These are phyloP conservation scores for Croton setiger DNA, from an alignment of 441 rosid genomes.

Conservation along the genomic window DNA sequence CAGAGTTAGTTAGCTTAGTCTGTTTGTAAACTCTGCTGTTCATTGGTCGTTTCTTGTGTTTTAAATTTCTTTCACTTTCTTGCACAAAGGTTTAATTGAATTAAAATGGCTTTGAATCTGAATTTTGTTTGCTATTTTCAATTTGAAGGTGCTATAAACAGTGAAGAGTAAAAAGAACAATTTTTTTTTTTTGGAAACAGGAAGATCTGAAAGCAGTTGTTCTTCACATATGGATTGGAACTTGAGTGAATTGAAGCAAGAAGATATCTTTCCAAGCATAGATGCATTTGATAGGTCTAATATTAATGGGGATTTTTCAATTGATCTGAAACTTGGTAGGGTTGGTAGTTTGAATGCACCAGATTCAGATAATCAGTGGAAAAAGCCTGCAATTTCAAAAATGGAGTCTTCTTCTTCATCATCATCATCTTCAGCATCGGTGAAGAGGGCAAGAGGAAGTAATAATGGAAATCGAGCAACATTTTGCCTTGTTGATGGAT, in stretches of 20 bases:
- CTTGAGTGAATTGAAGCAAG: conserved; percentile 43
- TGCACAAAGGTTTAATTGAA: conserved; percentile 11
- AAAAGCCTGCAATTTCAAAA: conserved; percentile 36
- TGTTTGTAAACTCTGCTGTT: not conserved
- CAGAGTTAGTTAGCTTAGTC: not conserved
- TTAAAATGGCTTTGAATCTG: conserved; percentile 10
- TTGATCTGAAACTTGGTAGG: conserved; percentile 81
- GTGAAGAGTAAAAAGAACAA: conserved; percentile 19
- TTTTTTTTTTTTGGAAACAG: conserved; percentile 18
- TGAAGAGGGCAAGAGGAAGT: conserved; percentile 59
- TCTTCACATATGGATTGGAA: conserved; percentile 56
- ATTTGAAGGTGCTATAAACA: conserved; percentile 7
- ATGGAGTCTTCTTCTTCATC: conserved; percentile 33
- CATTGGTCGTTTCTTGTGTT: not conserved
- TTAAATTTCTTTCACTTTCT: not conserved
- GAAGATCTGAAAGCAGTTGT: conserved; percentile 6
- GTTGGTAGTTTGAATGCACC: conserved; percentile 34
- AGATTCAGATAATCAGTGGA: conserved; percentile 42
- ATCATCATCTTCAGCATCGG: conserved; percentile 36
- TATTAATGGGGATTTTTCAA: conserved; percentile 47
- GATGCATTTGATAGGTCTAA: conserved; percentile 41
- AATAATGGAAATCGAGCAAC: conserved; percentile 42
- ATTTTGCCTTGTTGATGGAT: conserved; percentile 74
- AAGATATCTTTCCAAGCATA: conserved; percentile 35
- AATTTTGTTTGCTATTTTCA: conserved; percentile 13